Conservation (phyloP, 208 protist species). For the Trypanosoma cruzi region DNA sequence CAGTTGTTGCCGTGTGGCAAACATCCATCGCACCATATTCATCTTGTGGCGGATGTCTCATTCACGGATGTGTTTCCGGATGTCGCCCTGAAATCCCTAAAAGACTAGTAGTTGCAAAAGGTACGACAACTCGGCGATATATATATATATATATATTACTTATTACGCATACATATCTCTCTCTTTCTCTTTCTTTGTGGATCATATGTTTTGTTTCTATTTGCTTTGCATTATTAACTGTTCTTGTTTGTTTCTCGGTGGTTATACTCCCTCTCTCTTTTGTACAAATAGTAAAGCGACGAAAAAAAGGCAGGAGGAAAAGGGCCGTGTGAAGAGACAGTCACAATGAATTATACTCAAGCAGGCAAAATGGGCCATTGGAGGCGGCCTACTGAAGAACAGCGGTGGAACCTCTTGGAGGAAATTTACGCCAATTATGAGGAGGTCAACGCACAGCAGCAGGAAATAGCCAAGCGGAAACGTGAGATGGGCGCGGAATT, state of each 20-base stretch:
- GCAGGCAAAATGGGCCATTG: background rate
- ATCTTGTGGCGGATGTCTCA: slow-evolving; percentile 80
- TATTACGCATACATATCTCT: background rate
- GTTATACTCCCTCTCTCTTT: background rate
- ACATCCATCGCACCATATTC: slow-evolving; percentile 82
- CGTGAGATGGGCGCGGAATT: slow-evolving; percentile 50
- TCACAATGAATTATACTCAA: background rate
- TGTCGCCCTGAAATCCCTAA: slow-evolving; percentile 46
- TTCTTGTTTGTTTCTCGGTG: slow-evolving; percentile 2
- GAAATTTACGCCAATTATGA: slow-evolving; percentile 71
- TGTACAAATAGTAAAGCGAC: background rate
- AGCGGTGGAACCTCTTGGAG: slow-evolving; percentile 68
- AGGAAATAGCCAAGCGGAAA: slow-evolving; percentile 62
- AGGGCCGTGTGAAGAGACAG: no score
- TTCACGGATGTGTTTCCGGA: slow-evolving; percentile 78
- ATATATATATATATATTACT: background rate
- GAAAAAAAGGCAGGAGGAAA: background rate
- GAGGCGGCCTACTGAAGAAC: slow-evolving; percentile 28
- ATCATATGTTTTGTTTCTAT: background rate
- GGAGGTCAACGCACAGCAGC: slow-evolving; percentile 60
- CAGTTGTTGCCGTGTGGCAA: slow-evolving; percentile 70
- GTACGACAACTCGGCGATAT: background rate
- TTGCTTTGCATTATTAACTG: background rate
- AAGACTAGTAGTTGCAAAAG: slow-evolving; percentile 29
- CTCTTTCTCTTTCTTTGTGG: slow-evolving; percentile 2